phyloP scores from a whole-genome alignment of 2,329 filamentous ascomycete genomes.

The Cladosporium sp. region DNA sequence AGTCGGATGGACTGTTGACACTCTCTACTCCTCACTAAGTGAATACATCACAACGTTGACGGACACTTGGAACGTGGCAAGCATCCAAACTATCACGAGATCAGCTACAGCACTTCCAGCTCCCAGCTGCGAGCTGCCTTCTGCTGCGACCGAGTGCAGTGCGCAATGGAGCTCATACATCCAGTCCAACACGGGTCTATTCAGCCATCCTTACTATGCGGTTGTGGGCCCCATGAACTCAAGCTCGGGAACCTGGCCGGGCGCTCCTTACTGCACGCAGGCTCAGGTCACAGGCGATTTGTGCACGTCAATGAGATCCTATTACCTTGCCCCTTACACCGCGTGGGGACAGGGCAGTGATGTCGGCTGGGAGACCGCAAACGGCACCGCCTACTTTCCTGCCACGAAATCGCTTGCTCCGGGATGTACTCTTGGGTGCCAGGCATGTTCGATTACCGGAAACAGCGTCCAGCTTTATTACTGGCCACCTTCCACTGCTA shows the following conservation, averaged over 20 bases:
- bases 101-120: background rate
- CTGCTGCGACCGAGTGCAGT: background rate
- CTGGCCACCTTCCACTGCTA: conserved; percentile 18
- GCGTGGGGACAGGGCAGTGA: background rate
- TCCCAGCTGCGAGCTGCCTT: background rate
- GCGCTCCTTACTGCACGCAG: background rate
- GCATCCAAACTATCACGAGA: background rate
- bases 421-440: conserved; percentile 18
- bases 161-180: conserved; percentile 6
- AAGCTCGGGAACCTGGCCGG: background rate
- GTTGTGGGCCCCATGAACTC: background rate
- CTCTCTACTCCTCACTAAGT: background rate
- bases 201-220: background rate
- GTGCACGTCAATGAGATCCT: conserved; percentile 1
- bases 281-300: background rate
- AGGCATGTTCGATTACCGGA: conserved; percentile 18
- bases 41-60: background rate
- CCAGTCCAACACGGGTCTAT: background rate
- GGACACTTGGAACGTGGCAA: background rate
- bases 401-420: conserved; percentile 13
- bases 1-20: background rate
- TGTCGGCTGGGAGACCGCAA: background rate
- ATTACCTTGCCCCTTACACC: background rate
- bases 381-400: conserved; percentile 14
- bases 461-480: conserved; percentile 17